These are phyloP conservation scores for Schizophyllum amplum DNA, from an alignment of 1,284 basidiomycete species.

Conservation along the genomic window DNA sequence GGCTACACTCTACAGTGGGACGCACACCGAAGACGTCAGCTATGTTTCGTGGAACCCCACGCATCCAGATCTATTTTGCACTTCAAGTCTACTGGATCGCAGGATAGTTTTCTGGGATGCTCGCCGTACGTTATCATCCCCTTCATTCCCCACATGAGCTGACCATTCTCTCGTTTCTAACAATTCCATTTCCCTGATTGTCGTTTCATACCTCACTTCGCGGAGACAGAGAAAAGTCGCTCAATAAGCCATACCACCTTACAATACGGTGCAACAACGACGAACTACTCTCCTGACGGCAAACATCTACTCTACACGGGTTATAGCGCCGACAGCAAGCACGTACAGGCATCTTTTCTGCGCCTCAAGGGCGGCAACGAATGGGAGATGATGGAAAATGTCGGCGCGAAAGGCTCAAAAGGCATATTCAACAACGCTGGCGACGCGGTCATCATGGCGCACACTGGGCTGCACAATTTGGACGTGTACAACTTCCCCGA, in stretches of 20 bases:
- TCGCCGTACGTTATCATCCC: conserved; percentile 46
- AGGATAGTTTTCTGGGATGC: conserved; percentile 76
- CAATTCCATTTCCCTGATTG: neutral
- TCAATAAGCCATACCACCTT: conserved; percentile 53
- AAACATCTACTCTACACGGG: conserved; percentile 52
- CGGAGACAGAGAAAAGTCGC: conserved; percentile 39
- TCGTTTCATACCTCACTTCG: conserved; percentile 1
- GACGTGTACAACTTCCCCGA: conserved; percentile 63
- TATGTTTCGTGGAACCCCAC: conserved; percentile 76
- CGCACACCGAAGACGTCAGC: conserved; percentile 66
- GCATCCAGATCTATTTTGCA: conserved; percentile 72
- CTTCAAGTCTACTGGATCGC: conserved; percentile 65
- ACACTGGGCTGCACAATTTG: conserved; percentile 52
- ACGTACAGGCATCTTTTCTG: conserved; percentile 21
- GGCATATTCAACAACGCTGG: conserved; percentile 67
- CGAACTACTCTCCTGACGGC: conserved; percentile 66
- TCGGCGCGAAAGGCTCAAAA: conserved; percentile 44
- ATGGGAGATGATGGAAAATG: conserved; percentile 53
- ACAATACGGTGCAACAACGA: conserved; percentile 27
- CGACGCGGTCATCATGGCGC: conserved; percentile 57
- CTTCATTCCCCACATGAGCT: neutral
- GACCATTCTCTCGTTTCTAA: neutral
- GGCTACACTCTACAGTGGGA: conserved; percentile 54
- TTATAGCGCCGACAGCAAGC: conserved; percentile 33
- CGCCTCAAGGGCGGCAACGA: conserved; percentile 46